Conservation (phyloP, 208 protist genomes). For the Leishmania mexicana region DNA sequence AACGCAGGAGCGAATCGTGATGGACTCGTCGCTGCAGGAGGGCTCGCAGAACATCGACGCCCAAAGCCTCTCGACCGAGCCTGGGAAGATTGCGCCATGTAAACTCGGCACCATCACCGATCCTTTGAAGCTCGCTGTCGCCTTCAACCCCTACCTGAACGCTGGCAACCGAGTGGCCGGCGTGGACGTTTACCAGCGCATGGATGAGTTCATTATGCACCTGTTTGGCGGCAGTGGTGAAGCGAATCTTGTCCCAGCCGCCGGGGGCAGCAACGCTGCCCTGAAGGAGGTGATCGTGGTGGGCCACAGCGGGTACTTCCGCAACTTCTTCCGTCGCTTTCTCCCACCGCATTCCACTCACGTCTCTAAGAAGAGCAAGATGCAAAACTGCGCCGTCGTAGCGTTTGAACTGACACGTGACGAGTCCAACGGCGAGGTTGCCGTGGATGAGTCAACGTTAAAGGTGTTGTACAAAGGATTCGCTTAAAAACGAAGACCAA, state of each 20-base stretch:
- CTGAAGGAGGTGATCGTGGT: conserved; percentile 90
- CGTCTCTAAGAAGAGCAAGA: conserved; percentile 77
- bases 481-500: conserved; percentile 20
- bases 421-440: conserved; percentile 60
- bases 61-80: conserved; percentile 81
- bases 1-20: conserved; percentile 75
- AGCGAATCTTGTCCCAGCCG: conserved; percentile 7
- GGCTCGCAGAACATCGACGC: conserved; percentile 92
- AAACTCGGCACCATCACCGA: conserved; percentile 49
- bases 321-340: conserved; percentile 88
- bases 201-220: conserved; percentile 82
- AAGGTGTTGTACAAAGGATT: conserved; percentile 82
- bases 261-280: conserved; percentile 49
- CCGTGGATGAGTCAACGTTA: conserved; percentile 74
- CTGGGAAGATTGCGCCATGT: conserved; percentile 71
- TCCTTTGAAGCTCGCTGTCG: conserved; percentile 36
- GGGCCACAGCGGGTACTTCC: conserved; percentile 92
- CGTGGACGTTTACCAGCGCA: conserved; percentile 75
- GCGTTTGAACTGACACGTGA: conserved; percentile 77
- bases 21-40: conserved; percentile 90
- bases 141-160: conserved; percentile 80
- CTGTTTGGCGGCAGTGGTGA: conserved; percentile 57
- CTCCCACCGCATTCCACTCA: conserved; percentile 72
- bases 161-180: conserved; percentile 69
- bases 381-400: conserved; percentile 91